phyloP scores from a whole-genome alignment of 2,329 filamentous ascomycete genomes.

The Alternaria consortialis region DNA sequence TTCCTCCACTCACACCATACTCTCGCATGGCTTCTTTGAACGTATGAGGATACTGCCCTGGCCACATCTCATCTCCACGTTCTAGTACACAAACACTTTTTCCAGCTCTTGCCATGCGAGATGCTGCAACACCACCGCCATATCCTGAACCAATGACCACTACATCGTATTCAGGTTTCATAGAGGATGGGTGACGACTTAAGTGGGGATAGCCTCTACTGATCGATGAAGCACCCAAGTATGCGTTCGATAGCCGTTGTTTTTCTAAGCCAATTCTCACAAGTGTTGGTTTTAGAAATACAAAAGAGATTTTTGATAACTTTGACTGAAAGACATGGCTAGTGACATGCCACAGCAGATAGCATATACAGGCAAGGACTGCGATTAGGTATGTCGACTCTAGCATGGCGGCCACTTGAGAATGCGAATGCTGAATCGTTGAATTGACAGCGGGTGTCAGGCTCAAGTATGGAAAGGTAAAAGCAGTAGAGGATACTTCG shows the following conservation, averaged over 20 bases:
- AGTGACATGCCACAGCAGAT: not conserved
- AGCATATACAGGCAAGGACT: not conserved
- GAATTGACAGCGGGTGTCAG: not conserved
- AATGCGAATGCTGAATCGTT: not conserved
- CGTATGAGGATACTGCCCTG: not conserved
- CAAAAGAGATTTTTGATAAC: not conserved
- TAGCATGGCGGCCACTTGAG: not conserved
- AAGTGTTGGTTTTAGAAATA: not conserved
- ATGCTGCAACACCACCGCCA: slow-evolving; percentile 71
- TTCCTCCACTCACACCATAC: not conserved
- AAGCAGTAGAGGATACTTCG: not conserved
- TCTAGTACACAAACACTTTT: slow-evolving; percentile 72
- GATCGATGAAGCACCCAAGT: not conserved
- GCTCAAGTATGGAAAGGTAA: too few relatives aligned
- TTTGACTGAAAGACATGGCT: not conserved
- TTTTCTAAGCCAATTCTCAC: not conserved
- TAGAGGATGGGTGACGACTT: slow-evolving; percentile 21
- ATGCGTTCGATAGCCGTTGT: not conserved
- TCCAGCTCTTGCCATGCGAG: slow-evolving; percentile 68
- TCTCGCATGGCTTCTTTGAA: not conserved
- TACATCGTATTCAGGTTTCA: slow-evolving; percentile 68
- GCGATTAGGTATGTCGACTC: not conserved
- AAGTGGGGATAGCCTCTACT: not conserved
- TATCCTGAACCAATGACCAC: slow-evolving; percentile 76
- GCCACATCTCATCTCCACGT: slow-evolving; percentile 54